These are phyloP conservation scores for Symbiotaphrina buchneri DNA, from an alignment of 495 filamentous ascomycete species.

Conservation along the genomic window DNA sequence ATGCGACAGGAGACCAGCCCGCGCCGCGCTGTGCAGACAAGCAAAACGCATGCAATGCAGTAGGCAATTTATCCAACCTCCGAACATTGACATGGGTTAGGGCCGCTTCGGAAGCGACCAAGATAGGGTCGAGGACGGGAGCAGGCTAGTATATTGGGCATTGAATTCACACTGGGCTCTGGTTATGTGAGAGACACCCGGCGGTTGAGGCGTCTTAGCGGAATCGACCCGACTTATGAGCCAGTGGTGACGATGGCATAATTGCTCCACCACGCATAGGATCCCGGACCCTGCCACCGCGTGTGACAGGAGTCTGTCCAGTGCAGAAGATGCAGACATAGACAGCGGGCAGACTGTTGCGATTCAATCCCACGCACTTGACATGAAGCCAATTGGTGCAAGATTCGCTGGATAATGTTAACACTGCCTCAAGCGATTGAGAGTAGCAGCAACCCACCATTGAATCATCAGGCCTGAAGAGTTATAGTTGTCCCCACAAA, in stretches of 20 bases:
- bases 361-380: conserved; percentile 48
- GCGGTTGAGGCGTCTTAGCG: too few relatives aligned
- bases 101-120: too few relatives aligned
- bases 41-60: too few relatives aligned
- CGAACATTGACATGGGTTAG: too few relatives aligned
- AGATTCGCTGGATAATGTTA: conserved; percentile 35
- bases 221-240: too few relatives aligned
- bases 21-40: too few relatives aligned
- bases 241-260: conserved; percentile 30
- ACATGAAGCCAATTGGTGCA: conserved; percentile 75
- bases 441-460: conserved; percentile 30
- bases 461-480: conserved; percentile 62
- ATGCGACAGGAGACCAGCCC: too few relatives aligned
- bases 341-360: conserved; percentile 39
- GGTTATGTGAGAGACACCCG: too few relatives aligned
- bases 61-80: too few relatives aligned
- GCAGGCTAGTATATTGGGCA: too few relatives aligned
- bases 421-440: not conserved
- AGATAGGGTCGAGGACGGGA: too few relatives aligned
- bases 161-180: too few relatives aligned
- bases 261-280: conserved; percentile 16
- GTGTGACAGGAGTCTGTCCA: conserved; percentile 40
- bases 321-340: conserved; percentile 69
- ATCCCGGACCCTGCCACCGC: conserved; percentile 39
- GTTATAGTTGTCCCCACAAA: conserved; percentile 46